Conservation (phyloP, 179 eudicot species). For the Sideroxylon spinosum region DNA sequence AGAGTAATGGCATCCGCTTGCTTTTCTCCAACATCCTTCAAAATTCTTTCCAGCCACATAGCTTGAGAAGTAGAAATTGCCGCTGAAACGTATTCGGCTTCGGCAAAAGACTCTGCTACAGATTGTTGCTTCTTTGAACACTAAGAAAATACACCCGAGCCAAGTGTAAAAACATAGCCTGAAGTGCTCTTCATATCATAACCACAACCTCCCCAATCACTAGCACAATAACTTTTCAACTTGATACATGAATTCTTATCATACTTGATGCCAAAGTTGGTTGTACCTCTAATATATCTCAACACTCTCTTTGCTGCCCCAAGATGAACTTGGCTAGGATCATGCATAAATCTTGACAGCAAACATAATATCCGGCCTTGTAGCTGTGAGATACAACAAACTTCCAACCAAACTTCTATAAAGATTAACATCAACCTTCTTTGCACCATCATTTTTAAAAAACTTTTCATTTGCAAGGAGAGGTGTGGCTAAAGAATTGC, state of each 20-base stretch:
- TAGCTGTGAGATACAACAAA: not conserved
- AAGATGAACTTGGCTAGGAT: not conserved
- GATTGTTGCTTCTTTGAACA: not conserved
- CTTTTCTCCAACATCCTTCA: not conserved
- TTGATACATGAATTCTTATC: not conserved
- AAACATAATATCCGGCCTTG: not conserved
- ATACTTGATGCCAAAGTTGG: not conserved
- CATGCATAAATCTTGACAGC: not conserved
- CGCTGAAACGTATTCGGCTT: not conserved
- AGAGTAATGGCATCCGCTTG: too few species aligned
- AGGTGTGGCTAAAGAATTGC: not conserved
- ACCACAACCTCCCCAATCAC: not conserved
- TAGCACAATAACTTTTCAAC: not conserved
- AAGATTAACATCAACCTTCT: not conserved
- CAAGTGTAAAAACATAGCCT: not conserved
- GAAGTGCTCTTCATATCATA: slow-evolving; percentile 3
- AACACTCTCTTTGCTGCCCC: not conserved
- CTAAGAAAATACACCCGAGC: not conserved
- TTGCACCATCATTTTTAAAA: not conserved
- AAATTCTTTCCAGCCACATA: not conserved
- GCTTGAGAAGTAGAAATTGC: not conserved
- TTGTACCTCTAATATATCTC: not conserved
- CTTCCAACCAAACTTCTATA: not conserved
- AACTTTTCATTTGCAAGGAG: not conserved
- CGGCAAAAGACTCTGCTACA: not conserved